Evolutionary conservation across 1,139 yeast genomes (phyloP).

Genomic region (Suhomyces bribrorum): DNA sequence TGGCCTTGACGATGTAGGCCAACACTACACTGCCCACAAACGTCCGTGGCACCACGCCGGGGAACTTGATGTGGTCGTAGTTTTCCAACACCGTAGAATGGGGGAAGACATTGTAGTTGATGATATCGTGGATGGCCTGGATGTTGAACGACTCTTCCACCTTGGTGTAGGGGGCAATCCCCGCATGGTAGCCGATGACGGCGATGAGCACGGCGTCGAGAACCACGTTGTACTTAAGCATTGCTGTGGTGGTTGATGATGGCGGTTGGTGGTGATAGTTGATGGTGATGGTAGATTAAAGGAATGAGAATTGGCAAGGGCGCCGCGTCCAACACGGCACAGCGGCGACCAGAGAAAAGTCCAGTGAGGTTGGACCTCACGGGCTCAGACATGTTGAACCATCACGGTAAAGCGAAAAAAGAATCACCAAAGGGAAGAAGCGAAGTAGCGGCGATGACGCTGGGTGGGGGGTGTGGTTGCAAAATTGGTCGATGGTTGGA

Average conservation of each 20-base stretch:
- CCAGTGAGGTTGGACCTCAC: no score
- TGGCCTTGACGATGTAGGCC: conserved; percentile 37
- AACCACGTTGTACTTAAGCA: conserved; percentile 19
- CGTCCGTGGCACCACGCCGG: conserved; percentile 89
- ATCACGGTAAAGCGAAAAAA: no score
- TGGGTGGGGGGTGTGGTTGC: no score
- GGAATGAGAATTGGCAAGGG: no score
- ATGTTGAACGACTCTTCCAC: conserved; percentile 93
- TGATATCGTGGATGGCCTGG: conserved; percentile 85
- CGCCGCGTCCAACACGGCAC: no score
- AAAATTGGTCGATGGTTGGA: no score
- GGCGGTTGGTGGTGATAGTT: neutral
- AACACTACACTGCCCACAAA: conserved; percentile 73
- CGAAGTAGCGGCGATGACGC: no score
- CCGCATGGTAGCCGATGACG: conserved; percentile 46
- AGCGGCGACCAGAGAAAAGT: no score
- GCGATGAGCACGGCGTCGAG: conserved; percentile 30
- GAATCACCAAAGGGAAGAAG: no score
- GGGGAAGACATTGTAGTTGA: conserved; percentile 58
- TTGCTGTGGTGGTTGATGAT: neutral
- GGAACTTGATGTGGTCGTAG: conserved; percentile 77
- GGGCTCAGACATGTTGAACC: no score
- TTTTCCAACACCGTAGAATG: conserved; percentile 34
- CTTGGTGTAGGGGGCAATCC: conserved; percentile 77
- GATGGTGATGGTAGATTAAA: no score